These are phyloP conservation scores for Cyclotella cryptica DNA, from an alignment of 108 stramenopile species.

Conservation along the genomic window DNA sequence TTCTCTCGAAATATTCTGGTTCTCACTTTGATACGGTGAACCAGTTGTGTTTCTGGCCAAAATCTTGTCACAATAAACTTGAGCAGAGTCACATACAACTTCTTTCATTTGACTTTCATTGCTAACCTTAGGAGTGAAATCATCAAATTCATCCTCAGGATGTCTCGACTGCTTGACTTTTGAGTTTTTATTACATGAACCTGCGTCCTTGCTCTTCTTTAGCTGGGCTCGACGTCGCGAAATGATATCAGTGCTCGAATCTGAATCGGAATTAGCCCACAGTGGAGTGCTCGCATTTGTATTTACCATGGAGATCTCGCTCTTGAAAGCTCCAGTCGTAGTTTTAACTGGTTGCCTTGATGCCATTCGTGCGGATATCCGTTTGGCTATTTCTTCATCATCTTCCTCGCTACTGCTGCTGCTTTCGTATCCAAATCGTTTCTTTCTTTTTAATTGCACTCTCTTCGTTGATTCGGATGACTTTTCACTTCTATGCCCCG, in stretches of 20 bases:
- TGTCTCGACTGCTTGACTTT: neutral
- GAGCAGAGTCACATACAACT: neutral
- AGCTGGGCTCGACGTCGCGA: neutral
- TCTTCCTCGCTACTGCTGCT: constrained; percentile 17
- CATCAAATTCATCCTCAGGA: neutral
- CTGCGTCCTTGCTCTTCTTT: neutral
- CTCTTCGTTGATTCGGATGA: neutral
- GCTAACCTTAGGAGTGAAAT: constrained; percentile 1
- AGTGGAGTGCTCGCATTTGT: neutral
- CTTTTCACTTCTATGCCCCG: neutral
- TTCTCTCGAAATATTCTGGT: too few relatives aligned
- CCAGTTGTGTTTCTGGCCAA: neutral
- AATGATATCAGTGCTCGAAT: neutral
- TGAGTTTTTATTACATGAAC: neutral
- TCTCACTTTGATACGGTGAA: neutral
- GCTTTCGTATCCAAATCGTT: constrained; percentile 4
- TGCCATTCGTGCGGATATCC: constrained; percentile 5
- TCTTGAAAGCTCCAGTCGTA: neutral
- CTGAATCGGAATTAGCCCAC: neutral
- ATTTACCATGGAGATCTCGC: neutral
- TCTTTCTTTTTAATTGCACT: neutral
- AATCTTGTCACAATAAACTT: too few relatives aligned
- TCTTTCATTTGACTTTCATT: neutral
- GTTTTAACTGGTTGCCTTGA: neutral
- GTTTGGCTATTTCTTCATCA: constrained; percentile 15